Percentiles rank a stretch among this genome's conserved stretches.
These are phyloP conservation scores for Paecilomyces formosus DNA, from an alignment of 2,329 filamentous ascomycete species.

Conservation along the genomic window DNA sequence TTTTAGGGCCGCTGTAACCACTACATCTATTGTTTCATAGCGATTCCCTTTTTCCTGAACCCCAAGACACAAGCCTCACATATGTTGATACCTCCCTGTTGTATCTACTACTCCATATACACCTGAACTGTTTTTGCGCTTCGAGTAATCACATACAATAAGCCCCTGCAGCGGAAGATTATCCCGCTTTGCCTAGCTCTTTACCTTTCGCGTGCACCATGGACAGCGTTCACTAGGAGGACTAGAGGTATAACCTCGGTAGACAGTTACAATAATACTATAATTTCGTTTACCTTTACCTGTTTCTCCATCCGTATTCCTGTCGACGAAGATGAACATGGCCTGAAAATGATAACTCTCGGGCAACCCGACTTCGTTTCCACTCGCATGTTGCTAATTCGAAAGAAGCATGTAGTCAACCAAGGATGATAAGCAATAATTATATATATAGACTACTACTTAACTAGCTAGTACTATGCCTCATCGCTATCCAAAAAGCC, in stretches of 20 bases:
- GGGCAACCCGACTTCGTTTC: too few species aligned
- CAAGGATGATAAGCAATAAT: too few species aligned
- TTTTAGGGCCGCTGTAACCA: neutral
- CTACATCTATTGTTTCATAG: neutral
- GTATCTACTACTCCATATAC: neutral
- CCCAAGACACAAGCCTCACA: neutral
- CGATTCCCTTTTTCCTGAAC: neutral
- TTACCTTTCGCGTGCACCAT: neutral
- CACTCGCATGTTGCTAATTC: too few species aligned
- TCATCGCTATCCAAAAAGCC: too few species aligned
- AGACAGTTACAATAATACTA: neutral
- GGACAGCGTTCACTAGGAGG: neutral
- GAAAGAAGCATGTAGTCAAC: too few species aligned
- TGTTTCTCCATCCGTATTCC: neutral
- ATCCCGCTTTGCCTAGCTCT: neutral
- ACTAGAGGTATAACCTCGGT: neutral
- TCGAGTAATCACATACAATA: neutral
- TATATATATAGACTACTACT: too few species aligned
- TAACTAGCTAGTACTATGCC: too few species aligned
- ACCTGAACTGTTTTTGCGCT: neutral
- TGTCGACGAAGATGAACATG: neutral
- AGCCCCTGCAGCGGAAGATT: neutral
- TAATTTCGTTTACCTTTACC: neutral
- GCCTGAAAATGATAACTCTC: too few species aligned
- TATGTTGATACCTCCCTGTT: neutral